Evolutionary conservation across 169 alveolate genomes (phyloP), one percentile per base, ranked within the genome.

Genomic region (Amoebophrya sp.): DNA sequence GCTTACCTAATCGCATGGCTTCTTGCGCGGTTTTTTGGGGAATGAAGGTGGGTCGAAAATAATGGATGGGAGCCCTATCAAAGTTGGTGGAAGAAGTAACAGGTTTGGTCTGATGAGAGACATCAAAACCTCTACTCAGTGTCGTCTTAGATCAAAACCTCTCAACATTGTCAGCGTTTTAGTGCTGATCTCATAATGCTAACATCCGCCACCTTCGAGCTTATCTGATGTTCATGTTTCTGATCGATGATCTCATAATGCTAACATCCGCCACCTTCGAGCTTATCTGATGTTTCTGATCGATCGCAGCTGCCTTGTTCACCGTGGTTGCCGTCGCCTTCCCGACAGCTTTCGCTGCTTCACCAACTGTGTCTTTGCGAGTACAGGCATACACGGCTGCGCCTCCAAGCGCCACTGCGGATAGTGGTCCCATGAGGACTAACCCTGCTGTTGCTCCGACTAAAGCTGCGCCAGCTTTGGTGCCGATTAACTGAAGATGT

Each of bases 331-430:
- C 18, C 36, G 83, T 65, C 83, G 83, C 83, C 26, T 65, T 65
- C 33, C 83, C 83, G 83, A 65, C n/a, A 10, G 83, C n/a, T 18
- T 65, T 65, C 33, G 83, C 83, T 10, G 83, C 83, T 29, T 65
- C 83, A 36, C 83, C 83, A 6, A 65, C 83, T 36, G 2, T 65
- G 33, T 65, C 83, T 65, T 65, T 65, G 2, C 83, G 83, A 6
- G 83, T 65, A 18, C 83, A 65, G 83, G 83, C 83, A 36, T 65
- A 65, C 18, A 65, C 83, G 2, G 83, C 83, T 10, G 83, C 83
- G 2, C 83, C 83, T 1, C 83, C 83, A 1, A 65, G 33, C 2
- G 83, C 83, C 12, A 65, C 83, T 10, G 83, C 83, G 33, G 83
- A 65, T 6, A 65, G 18, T 6, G 83, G 83, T 29, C 83, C 83